Conservation (phyloP, 2,329 filamentous ascomycete genomes). For the Colletotrichum salicis region DNA sequence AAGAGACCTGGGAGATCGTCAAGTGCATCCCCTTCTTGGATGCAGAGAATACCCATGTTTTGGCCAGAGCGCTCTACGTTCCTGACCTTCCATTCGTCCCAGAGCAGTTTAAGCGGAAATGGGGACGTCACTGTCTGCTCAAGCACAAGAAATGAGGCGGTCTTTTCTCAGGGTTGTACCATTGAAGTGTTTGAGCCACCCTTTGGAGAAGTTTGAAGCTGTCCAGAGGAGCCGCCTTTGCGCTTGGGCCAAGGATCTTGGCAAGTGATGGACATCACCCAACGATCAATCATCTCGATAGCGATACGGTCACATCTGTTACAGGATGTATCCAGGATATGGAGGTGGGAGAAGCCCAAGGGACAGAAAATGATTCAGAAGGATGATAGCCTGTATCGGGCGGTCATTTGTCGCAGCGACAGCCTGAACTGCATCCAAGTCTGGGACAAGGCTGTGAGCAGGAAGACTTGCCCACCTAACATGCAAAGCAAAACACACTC, state of each 20-base stretch:
- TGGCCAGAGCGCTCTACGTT: conserved; percentile 85
- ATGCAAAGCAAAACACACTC: background rate
- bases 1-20: conserved; percentile 80
- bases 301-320: background rate
- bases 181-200: background rate
- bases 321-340: background rate
- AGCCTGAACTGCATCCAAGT: background rate
- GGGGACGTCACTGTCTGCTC: conserved; percentile 90
- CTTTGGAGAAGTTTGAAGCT: background rate
- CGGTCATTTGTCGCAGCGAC: background rate
- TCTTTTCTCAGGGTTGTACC: background rate
- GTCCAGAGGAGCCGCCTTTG: background rate
- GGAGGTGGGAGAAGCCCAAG: no score
- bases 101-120: conserved; percentile 75
- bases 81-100: conserved; percentile 79
- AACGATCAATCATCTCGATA: background rate
- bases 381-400: no score
- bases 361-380: background rate
- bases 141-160: conserved; percentile 58
- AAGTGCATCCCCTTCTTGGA: conserved; percentile 86
- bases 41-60: conserved; percentile 74
- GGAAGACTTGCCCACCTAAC: background rate
- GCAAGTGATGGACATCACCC: background rate
- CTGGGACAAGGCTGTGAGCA: background rate
- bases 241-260: background rate